Conservation (phyloP, 345 rosid genomes). For the Adansonia digitata region DNA sequence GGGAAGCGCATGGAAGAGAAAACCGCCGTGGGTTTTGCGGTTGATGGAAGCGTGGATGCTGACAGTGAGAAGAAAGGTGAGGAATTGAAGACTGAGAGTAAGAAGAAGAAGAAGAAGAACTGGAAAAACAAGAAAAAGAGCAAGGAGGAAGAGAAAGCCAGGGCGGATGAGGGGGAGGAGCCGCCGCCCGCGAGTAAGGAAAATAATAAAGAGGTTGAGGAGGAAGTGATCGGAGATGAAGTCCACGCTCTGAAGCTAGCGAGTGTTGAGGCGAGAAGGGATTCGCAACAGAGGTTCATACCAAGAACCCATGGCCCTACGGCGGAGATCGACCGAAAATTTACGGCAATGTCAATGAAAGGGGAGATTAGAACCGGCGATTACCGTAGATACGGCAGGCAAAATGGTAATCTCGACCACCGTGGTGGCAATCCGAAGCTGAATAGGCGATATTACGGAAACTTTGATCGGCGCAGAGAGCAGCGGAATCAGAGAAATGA, state of each 20-base stretch:
- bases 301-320: neutral
- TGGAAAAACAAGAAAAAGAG: neutral
- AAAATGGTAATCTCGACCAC: neutral
- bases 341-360: neutral
- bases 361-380: neutral
- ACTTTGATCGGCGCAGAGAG: neutral
- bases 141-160: slow-evolving; percentile 1
- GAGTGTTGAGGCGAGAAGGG: neutral
- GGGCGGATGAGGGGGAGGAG: neutral
- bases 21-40: neutral
- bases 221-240: neutral
- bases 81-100: neutral
- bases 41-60: neutral
- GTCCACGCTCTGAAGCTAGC: neutral
- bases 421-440: neutral
- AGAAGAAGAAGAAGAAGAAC: neutral
- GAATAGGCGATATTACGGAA: neutral
- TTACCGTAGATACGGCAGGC: neutral
- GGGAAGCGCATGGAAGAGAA: neutral
- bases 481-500: neutral
- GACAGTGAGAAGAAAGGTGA: neutral
- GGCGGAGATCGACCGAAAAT: slow-evolving; percentile 10
- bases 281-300: neutral
- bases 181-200: neutral
- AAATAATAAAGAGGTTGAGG: neutral